Percentiles rank a stretch among this genome's conserved stretches.
These are phyloP conservation scores for Coemansia sp. DNA, from an alignment of 192 early-diverging fungal species.

Conservation along the genomic window DNA sequence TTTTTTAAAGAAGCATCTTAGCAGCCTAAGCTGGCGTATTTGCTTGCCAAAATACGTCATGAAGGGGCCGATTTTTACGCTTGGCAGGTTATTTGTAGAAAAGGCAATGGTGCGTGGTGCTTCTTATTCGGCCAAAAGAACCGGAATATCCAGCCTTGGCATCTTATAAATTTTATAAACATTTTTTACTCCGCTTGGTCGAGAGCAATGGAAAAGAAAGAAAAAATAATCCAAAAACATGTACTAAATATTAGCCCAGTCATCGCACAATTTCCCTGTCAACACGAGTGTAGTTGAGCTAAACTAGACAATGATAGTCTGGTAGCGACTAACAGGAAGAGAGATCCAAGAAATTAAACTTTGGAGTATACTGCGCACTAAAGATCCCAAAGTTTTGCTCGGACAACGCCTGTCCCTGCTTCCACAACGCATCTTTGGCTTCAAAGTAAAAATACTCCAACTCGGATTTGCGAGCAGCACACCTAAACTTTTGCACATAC, in stretches of 20 bases:
- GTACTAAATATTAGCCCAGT: too few species aligned
- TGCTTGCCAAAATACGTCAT: too few species aligned
- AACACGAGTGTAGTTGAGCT: too few species aligned
- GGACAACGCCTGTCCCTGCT: constrained; percentile 14
- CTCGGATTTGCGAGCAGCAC: constrained; percentile 19
- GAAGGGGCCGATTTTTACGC: too few species aligned
- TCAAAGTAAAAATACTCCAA: constrained; percentile 54
- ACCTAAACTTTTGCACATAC: constrained; percentile 41
- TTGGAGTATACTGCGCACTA: constrained; percentile 10
- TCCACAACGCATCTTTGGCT: constrained; percentile 52
- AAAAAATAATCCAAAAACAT: too few species aligned
- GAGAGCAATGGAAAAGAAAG: neutral
- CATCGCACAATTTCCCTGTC: too few species aligned
- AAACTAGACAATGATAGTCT: neutral
- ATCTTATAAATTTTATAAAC: neutral
- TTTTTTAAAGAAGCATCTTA: too few species aligned
- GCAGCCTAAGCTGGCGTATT: too few species aligned
- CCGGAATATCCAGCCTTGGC: neutral
- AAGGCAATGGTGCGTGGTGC: too few species aligned
- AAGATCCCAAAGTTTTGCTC: constrained; percentile 55
- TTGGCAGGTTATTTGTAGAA: too few species aligned
- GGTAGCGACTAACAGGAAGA: neutral
- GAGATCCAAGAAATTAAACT: constrained; percentile 5
- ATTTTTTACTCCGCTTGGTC: neutral
- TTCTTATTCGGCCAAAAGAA: neutral